phyloP scores from a whole-genome alignment of 305 asterid genomes.

The Fraxinus albicans region DNA sequence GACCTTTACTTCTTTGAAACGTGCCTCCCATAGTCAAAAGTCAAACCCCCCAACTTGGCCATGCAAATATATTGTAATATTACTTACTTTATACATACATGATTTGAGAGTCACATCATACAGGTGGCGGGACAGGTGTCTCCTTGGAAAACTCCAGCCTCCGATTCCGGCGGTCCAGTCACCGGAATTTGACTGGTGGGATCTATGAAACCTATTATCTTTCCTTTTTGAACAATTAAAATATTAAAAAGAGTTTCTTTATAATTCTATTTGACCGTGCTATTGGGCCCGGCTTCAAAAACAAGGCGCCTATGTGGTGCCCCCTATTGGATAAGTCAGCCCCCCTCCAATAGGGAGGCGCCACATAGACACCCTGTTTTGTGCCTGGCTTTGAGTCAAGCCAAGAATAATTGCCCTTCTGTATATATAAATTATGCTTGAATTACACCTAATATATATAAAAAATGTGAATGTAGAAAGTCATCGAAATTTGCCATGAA shows the following conservation, averaged over 20 bases:
- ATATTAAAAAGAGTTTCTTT: no score
- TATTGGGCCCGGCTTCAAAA: no score
- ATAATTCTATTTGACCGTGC: no score
- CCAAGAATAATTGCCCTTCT: no score
- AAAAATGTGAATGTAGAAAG: no score
- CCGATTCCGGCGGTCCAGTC: slow-evolving; percentile 34
- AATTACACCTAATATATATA: no score
- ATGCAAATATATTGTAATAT: slow-evolving; percentile 1
- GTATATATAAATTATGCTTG: no score
- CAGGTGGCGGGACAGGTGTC: slow-evolving; percentile 41
- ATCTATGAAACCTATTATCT: slow-evolving; percentile 32
- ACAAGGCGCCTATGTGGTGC: no score
- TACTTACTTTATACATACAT: slow-evolving; percentile 22
- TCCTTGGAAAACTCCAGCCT: slow-evolving; percentile 34
- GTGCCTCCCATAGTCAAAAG: slow-evolving; percentile 32
- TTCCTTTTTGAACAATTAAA: not conserved
- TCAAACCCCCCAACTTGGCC: slow-evolving; percentile 30
- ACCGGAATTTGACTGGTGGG: slow-evolving; percentile 55
- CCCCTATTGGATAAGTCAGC: no score
- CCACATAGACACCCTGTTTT: no score
- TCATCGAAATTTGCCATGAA: not conserved
- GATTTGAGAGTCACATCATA: slow-evolving; percentile 10
- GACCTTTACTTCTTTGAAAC: slow-evolving; percentile 25
- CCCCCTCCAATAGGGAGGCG: no score
- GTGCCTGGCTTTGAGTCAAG: no score